phyloP scores from a whole-genome alignment of 805 yeast genomes.

The Dipodascus geniculatus region DNA sequence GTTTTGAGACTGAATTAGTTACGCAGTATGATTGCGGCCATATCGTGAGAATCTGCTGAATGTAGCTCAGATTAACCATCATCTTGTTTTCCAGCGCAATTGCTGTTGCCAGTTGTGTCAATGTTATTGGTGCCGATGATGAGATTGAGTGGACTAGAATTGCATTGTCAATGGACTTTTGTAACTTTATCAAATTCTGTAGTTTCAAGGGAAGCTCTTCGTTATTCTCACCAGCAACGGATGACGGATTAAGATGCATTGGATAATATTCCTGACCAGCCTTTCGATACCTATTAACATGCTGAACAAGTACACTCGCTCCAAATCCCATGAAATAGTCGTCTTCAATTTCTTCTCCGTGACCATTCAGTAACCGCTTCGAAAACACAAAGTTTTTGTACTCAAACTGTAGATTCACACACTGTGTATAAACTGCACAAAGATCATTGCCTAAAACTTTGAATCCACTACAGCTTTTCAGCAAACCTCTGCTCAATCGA shows the following conservation, averaged over 20 bases:
- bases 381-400: neutral
- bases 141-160: neutral
- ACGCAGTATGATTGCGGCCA: constrained; percentile 18
- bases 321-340: neutral
- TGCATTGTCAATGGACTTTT: neutral
- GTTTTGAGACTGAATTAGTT: constrained; percentile 1
- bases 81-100: neutral
- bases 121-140: neutral
- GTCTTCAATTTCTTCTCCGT: neutral
- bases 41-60: constrained; percentile 15
- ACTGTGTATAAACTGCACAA: neutral
- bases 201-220: neutral
- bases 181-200: neutral
- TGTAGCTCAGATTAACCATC: constrained; percentile 10
- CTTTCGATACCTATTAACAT: neutral
- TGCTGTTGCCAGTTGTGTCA: neutral
- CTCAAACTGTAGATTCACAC: neutral
- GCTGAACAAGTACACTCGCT: neutral
- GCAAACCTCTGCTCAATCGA: neutral
- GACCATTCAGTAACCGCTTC: neutral
- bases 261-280: neutral
- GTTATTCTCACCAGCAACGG: neutral
- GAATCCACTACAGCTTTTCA: neutral
- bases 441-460: neutral
- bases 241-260: neutral